Percentiles rank a stretch among this genome's conserved stretches.
phyloP scores from a whole-genome alignment of 176 grass and related monocot genomes.

The Phoenix dactylifera region DNA sequence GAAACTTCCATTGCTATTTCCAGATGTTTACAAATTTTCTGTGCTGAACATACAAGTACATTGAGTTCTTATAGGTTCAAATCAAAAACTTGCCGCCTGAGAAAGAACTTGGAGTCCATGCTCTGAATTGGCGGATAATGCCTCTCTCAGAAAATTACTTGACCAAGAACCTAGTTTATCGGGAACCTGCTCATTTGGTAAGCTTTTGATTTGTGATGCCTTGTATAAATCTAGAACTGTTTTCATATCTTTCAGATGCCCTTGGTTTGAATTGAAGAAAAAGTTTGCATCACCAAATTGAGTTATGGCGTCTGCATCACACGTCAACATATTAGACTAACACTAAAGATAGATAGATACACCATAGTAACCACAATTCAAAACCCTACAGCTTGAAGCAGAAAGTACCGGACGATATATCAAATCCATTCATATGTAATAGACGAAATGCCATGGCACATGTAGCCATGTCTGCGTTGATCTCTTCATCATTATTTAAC shows the following conservation, averaged over 20 bases:
- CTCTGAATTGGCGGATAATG: conserved; percentile 14
- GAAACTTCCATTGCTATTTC: too few relatives aligned
- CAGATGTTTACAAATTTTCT: too few relatives aligned
- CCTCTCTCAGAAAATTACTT: conserved; percentile 39
- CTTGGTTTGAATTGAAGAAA: conserved; percentile 52
- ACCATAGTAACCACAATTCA: too few relatives aligned
- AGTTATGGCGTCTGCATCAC: conserved; percentile 35
- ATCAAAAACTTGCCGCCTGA: conserved; percentile 31
- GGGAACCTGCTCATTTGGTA: conserved; percentile 35
- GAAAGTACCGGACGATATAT: conserved; percentile 51
- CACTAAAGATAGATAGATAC: too few relatives aligned
- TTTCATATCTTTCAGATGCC: conserved; percentile 54
- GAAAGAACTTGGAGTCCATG: conserved; percentile 1
- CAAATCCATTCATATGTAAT: conserved; percentile 60
- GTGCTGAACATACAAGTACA: too few relatives aligned
- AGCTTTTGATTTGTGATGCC: conserved; percentile 59
- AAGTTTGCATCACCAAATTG: conserved; percentile 27
- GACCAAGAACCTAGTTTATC: conserved; percentile 61
- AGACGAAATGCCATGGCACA: conserved; percentile 72
- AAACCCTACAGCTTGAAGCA: neutral
- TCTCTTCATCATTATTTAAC: too few relatives aligned
- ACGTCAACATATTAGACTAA: neutral
- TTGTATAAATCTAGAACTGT: conserved; percentile 63
- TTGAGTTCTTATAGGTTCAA: neutral
- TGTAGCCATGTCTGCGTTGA: too few relatives aligned